Percentiles rank a stretch among this genome's conserved stretches.
Conservation (phyloP, 164 flowering plant species). For the Sedum album region DNA sequence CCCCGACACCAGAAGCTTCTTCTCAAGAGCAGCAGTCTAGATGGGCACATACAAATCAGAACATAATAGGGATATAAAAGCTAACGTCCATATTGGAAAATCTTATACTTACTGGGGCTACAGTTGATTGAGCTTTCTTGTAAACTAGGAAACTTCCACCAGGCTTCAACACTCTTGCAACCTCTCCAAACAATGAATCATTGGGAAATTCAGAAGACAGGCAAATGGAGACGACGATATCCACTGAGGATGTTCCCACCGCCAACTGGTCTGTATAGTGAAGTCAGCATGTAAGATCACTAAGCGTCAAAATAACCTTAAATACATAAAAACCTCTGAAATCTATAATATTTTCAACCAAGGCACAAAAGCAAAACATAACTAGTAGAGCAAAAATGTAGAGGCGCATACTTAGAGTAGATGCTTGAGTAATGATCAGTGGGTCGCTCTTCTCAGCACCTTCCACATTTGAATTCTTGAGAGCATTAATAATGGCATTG, state of each 20-base stretch:
- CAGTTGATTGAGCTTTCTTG: background rate
- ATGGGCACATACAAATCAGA: slow-evolving; percentile 13
- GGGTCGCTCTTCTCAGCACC: background rate
- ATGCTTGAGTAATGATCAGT: slow-evolving; percentile 33
- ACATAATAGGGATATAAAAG: background rate
- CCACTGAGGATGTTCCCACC: slow-evolving; percentile 47
- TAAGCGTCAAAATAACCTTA: no score
- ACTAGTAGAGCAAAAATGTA: background rate
- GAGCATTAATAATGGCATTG: background rate
- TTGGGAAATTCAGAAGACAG: slow-evolving; percentile 32
- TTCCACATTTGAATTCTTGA: background rate
- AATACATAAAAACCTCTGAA: no score
- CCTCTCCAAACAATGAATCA: slow-evolving; percentile 38
- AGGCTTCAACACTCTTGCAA: slow-evolving; percentile 57
- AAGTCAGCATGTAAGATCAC: background rate
- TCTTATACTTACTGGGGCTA: background rate
- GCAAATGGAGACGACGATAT: slow-evolving; percentile 29
- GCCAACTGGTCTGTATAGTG: slow-evolving; percentile 43
- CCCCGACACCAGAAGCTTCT: slow-evolving; percentile 65
- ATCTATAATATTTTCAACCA: no score
- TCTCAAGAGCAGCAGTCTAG: slow-evolving; percentile 45
- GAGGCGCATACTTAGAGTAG: slow-evolving; percentile 29
- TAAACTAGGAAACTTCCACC: slow-evolving; percentile 47
- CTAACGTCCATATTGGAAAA: slow-evolving; percentile 16
- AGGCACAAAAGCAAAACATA: background rate